Conservation (phyloP, 116 monocot genomes). For the Iris pallida region DNA sequence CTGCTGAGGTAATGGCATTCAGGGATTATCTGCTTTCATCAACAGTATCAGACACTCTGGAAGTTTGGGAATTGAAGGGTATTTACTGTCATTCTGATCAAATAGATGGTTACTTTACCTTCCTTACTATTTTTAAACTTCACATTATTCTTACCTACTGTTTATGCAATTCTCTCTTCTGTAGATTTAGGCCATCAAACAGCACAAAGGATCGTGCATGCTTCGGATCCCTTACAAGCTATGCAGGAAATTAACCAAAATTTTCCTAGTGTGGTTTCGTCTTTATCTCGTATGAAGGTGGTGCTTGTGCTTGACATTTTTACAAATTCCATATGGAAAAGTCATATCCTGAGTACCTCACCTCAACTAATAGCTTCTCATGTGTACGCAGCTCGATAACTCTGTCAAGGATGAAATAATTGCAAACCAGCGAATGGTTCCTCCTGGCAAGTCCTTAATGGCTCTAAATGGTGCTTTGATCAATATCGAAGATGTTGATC, state of each 20-base stretch:
- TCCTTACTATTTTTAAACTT: not conserved
- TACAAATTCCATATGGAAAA: not conserved
- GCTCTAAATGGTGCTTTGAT: slow-evolving; percentile 96
- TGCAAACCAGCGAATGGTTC: slow-evolving; percentile 94
- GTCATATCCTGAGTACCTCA: slow-evolving; percentile 1
- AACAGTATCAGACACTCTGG: slow-evolving; percentile 79
- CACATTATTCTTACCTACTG: slow-evolving; percentile 2
- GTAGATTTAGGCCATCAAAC: slow-evolving; percentile 96
- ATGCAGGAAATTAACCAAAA: slow-evolving; percentile 99
- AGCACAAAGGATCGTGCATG: slow-evolving; percentile 87
- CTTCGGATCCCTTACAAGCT: slow-evolving; percentile 84
- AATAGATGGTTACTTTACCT: not conserved
- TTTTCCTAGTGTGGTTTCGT: slow-evolving; percentile 91
- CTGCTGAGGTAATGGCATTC: slow-evolving; percentile 75
- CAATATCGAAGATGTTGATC: slow-evolving; percentile 91
- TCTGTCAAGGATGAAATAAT: slow-evolving; percentile 93
- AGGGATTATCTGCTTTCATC: slow-evolving; percentile 85
- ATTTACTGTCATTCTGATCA: slow-evolving; percentile 6
- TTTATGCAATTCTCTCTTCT: not conserved
- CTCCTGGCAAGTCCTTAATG: slow-evolving; percentile 94
- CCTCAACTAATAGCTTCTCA: slow-evolving; percentile 3
- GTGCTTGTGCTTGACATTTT: slow-evolving; percentile 5
- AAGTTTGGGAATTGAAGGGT: slow-evolving; percentile 99
- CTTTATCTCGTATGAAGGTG: slow-evolving; percentile 93
- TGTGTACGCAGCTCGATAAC: slow-evolving; percentile 57